Conservation (phyloP, 257 asterid genomes). For the Petunia axillaris region DNA sequence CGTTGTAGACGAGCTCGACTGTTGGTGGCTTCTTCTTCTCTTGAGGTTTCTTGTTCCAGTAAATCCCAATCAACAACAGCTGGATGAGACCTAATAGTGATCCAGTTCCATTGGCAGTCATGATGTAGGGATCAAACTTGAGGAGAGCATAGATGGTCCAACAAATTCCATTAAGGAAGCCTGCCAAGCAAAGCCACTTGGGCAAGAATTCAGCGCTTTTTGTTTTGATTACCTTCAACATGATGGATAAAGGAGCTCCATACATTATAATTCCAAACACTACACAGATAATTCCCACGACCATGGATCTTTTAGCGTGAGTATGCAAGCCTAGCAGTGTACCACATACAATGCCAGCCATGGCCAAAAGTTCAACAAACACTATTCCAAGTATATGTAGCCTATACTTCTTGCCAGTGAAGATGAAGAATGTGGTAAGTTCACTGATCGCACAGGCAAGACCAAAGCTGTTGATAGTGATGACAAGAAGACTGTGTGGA, state of each 20-base stretch:
- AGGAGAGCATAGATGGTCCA: conserved; percentile 66
- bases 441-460: conserved; percentile 41
- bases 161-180: conserved; percentile 52
- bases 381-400: conserved; percentile 29
- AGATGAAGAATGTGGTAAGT: conserved; percentile 49
- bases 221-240: conserved; percentile 42
- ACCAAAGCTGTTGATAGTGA: conserved; percentile 61
- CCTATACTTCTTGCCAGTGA: conserved; percentile 38
- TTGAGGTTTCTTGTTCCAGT: conserved; percentile 17
- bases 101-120: conserved; percentile 64
- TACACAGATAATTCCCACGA: conserved; percentile 56
- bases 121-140: conserved; percentile 53
- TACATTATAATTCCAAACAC: conserved; percentile 65
- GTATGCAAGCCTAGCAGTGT: conserved; percentile 46
- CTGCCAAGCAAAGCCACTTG: conserved; percentile 54
- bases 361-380: conserved; percentile 25
- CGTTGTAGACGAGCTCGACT: background rate
- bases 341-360: conserved; percentile 33
- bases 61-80: conserved; percentile 34
- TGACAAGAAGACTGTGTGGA: conserved; percentile 53
- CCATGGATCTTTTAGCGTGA: conserved; percentile 40
- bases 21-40: background rate
- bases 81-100: conserved; percentile 42
- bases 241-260: conserved; percentile 60
- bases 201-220: conserved; percentile 70